Conservation (phyloP, 495 filamentous ascomycete species). For the Aspergillus campestris region DNA sequence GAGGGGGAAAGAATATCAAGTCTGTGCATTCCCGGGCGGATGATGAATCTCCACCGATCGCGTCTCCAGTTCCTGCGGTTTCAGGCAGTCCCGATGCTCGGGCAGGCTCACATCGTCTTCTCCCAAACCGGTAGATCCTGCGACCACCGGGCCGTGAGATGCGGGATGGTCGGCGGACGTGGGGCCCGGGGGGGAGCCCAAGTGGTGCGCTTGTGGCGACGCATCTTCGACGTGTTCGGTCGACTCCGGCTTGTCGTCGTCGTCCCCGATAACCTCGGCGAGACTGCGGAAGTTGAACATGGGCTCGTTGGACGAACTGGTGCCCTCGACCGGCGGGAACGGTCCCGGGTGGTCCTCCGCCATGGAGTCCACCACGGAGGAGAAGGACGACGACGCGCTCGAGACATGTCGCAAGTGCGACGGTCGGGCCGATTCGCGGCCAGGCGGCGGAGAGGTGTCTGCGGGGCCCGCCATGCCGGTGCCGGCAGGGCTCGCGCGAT, state of each 20-base stretch:
- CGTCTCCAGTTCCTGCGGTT: slow-evolving; percentile 32
- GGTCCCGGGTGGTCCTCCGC: slow-evolving; percentile 34
- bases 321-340: slow-evolving; percentile 29
- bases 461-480: too few species aligned
- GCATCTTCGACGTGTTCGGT: slow-evolving; percentile 39
- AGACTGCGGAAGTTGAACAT: slow-evolving; percentile 91
- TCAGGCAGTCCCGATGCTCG: slow-evolving; percentile 7
- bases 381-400: slow-evolving; percentile 72
- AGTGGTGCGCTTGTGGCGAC: neutral
- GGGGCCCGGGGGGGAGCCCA: too few species aligned
- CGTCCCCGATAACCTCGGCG: slow-evolving; percentile 71
- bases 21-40: slow-evolving; percentile 16
- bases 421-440: slow-evolving; percentile 37
- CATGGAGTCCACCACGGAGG: slow-evolving; percentile 59
- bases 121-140: slow-evolving; percentile 2
- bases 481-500: slow-evolving; percentile 32
- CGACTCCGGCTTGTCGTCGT: slow-evolving; percentile 42
- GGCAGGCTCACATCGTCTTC: slow-evolving; percentile 9
- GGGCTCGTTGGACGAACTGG: slow-evolving; percentile 54
- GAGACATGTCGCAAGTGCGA: slow-evolving; percentile 74
- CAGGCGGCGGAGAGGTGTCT: neutral
- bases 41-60: slow-evolving; percentile 31
- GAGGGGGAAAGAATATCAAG: slow-evolving; percentile 8
- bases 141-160: slow-evolving; percentile 8
- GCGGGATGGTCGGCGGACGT: slow-evolving; percentile 4